Percentiles rank a stretch among this genome's conserved stretches.
Conservation (phyloP, 2,329 filamentous ascomycete species). For the Colletotrichum nymphaeae region DNA sequence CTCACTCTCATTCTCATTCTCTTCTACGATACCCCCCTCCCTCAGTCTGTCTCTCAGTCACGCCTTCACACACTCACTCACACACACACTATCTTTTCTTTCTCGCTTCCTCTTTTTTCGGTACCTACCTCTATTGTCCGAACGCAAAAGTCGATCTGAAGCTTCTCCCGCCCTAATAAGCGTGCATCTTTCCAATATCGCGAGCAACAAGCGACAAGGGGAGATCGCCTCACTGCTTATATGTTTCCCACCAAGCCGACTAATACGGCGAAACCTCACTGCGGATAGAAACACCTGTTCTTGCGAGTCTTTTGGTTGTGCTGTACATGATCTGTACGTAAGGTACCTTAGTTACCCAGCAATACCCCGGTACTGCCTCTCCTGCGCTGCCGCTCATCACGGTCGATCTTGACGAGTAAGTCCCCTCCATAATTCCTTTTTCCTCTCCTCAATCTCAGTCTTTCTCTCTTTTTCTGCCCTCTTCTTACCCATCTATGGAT, state of each 20-base stretch:
- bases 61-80: not conserved
- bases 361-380: conserved; percentile 16
- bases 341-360: not conserved
- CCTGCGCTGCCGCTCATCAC: conserved; percentile 23
- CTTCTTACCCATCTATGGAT: not conserved
- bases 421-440: conserved; percentile 30
- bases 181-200: not conserved
- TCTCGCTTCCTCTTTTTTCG: not conserved
- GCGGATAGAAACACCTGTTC: not conserved
- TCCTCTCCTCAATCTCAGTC: conserved; percentile 12
- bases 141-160: conserved; percentile 1
- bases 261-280: conserved; percentile 4
- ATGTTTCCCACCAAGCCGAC: not conserved
- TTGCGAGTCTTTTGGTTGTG: not conserved
- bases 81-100: not conserved
- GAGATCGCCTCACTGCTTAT: not conserved
- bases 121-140: not conserved
- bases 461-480: conserved; percentile 5
- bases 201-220: conserved; percentile 1
- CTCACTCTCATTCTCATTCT: too few species aligned
- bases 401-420: conserved; percentile 30
- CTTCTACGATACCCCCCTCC: not conserved
- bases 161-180: not conserved
- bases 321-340: conserved; percentile 14
- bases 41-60: not conserved